Percentiles rank a stretch among this genome's conserved stretches.
Conservation (phyloP, 345 rosid genomes). For the Eucalyptus sideroxylon region DNA sequence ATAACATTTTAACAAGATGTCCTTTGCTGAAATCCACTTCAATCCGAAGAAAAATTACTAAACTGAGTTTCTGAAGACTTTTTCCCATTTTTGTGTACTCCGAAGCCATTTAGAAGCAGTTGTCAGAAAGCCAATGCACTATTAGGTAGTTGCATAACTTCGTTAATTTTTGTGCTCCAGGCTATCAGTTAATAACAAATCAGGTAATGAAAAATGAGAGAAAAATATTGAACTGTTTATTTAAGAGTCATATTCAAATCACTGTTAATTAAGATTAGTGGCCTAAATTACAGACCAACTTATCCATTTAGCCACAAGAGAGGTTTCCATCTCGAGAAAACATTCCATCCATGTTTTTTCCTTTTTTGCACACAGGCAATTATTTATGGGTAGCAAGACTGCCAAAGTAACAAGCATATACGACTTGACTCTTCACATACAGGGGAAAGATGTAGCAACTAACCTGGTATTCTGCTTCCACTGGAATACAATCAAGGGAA, state of each 20-base stretch:
- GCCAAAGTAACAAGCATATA: neutral
- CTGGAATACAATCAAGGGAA: slow-evolving; percentile 97
- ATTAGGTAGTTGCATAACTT: neutral
- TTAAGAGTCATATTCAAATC: neutral
- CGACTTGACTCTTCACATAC: neutral
- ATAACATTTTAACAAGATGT: neutral
- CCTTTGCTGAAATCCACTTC: neutral
- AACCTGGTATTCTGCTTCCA: slow-evolving; percentile 99
- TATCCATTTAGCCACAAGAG: neutral
- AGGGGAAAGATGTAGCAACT: neutral
- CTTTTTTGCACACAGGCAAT: neutral
- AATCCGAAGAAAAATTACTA: neutral
- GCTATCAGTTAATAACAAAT: neutral
- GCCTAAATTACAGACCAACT: neutral
- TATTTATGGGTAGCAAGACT: neutral
- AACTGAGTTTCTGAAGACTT: neutral
- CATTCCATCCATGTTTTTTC: neutral
- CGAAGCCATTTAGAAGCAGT: neutral
- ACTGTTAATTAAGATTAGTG: neutral
- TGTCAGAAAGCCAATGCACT: neutral
- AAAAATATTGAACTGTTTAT: neutral
- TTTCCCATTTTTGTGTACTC: neutral
- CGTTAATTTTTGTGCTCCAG: neutral
- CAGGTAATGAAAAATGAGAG: neutral
- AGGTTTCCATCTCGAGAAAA: neutral